Percentiles rank a stretch among this genome's conserved stretches.
phyloP scores from a whole-genome alignment of 192 early-diverging fungal genomes.

The Fimicolochytrium jonesii region DNA sequence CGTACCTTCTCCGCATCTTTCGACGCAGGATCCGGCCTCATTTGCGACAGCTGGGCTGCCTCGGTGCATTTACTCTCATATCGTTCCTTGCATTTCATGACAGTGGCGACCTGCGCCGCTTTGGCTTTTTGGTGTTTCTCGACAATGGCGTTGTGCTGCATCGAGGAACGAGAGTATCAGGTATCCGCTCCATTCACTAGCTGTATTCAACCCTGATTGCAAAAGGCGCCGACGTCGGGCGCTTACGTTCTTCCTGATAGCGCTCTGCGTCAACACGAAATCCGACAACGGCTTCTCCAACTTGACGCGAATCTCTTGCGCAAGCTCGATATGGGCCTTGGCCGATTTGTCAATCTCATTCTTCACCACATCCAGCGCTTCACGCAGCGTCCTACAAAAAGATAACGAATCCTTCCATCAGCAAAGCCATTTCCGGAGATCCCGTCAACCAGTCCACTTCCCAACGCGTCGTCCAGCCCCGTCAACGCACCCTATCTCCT shows the following conservation, averaged over 20 bases:
- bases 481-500: constrained; percentile 44
- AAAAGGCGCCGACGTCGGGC: neutral
- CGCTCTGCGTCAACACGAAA: constrained; percentile 36
- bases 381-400: constrained; percentile 38
- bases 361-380: constrained; percentile 44
- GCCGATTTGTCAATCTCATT: constrained; percentile 44
- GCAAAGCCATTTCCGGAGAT: neutral
- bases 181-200: too few species aligned
- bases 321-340: constrained; percentile 43
- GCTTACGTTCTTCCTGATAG: constrained; percentile 44
- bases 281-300: constrained; percentile 43
- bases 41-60: constrained; percentile 17
- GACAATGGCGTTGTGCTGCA: constrained; percentile 40
- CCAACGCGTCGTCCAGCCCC: too few species aligned
- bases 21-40: constrained; percentile 14
- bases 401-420: neutral
- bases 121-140: constrained; percentile 47
- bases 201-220: too few species aligned
- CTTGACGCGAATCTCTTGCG: constrained; percentile 43
- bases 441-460: too few species aligned
- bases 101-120: constrained; percentile 28
- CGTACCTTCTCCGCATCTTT: constrained; percentile 45
- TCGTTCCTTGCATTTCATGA: constrained; percentile 39
- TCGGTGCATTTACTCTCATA: constrained; percentile 48
- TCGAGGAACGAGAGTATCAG: neutral